Base-by-base conservation (phyloP, 805 yeast species). In the Lachancea lanzarotensis region DNA sequence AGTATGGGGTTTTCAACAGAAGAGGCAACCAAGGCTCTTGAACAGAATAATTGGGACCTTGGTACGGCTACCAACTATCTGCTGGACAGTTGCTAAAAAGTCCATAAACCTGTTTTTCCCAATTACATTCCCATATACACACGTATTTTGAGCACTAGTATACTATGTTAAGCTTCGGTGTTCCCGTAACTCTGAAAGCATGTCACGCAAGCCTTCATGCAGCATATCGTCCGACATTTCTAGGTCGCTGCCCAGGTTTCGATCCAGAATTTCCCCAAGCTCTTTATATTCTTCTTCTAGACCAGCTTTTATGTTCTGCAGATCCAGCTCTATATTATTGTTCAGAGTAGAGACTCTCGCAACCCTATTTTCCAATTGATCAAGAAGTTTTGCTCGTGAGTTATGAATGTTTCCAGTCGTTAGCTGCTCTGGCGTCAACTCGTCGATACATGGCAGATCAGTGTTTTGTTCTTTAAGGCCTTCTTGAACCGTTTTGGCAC, bases 1-100 rank as follows among this genome's bases (percentile, higher is more conserved):
- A 89, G 90, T 30, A 90, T 90, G 96, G 98, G 98, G 2, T 90
- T 90, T 59, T 75, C 79, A 15, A 73, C 75, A 51, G 70, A 71
- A 0, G 81, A 79, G 42, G 88, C 91, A 1, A 54, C 74, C 6
- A 73, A 70, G 10, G 96, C 97, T 6, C 70, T 90, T 45, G 72
- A 78, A 53, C 73, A 68, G 57, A 80, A 82, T 52, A 71, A 78
- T 47, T 85, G 91, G 86, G 78, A 84, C 57, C 65, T 89, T 45
- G 89, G 82, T 51, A 81, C 81, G 45, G 96, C 98, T n/a, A 85
- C 96, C 1, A 90, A 90, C 61, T 80, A 72, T 57, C 69, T 90
- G 51, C 69, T 89, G 51, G 97, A 89, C 58, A 72, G 79, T 48
- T 85, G 87, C 42, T 81, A 49, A 60, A 17, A 20, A 33, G 25